These are phyloP conservation scores for Marsdenia floribunda DNA, from an alignment of 257 asterid genomes.

Conservation along the genomic window DNA sequence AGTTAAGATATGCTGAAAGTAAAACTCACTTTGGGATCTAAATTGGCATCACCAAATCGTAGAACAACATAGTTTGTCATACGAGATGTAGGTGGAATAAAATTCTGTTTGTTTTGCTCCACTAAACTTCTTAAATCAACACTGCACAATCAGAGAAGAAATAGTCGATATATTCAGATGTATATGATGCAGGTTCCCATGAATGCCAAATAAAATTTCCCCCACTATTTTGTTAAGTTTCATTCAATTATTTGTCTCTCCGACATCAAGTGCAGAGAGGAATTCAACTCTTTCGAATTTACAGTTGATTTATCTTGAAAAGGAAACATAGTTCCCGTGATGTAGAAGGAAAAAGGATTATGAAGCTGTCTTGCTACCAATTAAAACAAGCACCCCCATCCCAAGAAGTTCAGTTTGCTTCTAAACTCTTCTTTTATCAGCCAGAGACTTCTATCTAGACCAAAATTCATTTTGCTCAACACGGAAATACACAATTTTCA, in stretches of 20 bases:
- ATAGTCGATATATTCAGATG: not conserved
- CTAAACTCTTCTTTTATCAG: not conserved
- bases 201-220: not conserved
- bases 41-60: constrained; percentile 55
- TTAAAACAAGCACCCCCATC: not conserved
- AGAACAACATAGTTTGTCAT: constrained; percentile 93
- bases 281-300: not conserved
- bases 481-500: not conserved
- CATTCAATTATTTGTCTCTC: not conserved
- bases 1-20: not conserved
- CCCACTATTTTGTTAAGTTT: not conserved
- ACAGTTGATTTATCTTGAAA: not conserved
- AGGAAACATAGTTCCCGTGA: too few species aligned
- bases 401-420: not conserved
- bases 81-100: constrained; percentile 71
- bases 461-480: not conserved
- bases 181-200: not conserved
- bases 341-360: too few species aligned
- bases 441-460: not conserved
- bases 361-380: not conserved
- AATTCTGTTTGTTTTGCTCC: constrained; percentile 77
- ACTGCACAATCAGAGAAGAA: constrained; percentile 33
- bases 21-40: constrained; percentile 53
- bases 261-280: not conserved
- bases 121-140: constrained; percentile 85